phyloP scores from a whole-genome alignment of 2,329 filamentous ascomycete species.

The Hymenoscyphus albidus region DNA sequence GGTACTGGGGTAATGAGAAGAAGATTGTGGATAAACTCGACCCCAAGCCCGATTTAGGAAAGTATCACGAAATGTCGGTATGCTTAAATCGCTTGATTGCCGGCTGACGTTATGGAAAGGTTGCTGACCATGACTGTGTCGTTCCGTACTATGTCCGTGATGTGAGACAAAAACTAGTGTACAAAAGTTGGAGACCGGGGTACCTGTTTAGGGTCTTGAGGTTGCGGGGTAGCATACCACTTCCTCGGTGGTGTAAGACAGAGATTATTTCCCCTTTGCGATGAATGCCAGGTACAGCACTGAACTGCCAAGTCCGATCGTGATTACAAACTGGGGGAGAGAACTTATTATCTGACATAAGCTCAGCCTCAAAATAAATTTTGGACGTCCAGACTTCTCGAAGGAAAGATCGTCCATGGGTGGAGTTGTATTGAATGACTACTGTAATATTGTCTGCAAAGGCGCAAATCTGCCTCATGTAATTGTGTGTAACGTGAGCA shows the following conservation, averaged over 20 bases:
- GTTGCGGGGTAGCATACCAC: not conserved
- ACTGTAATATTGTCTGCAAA: no score
- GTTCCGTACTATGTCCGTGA: no score
- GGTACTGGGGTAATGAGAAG: not conserved
- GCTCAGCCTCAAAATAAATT: slow-evolving; percentile 1
- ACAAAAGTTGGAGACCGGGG: not conserved
- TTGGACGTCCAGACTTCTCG: not conserved
- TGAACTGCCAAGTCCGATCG: not conserved
- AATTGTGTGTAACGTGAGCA: not conserved
- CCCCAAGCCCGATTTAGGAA: not conserved
- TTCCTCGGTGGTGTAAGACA: not conserved
- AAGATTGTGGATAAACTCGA: not conserved
- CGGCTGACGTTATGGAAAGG: not conserved
- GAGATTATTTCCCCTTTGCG: no score
- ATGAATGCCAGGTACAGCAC: not conserved
- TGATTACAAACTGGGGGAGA: not conserved
- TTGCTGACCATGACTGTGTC: not conserved
- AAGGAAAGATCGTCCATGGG: not conserved
- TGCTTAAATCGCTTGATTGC: not conserved
- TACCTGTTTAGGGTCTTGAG: not conserved
- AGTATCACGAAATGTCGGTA: not conserved
- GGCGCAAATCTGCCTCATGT: not conserved
- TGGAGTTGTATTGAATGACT: not conserved
- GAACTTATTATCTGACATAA: not conserved
- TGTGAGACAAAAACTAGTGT: no score